These are phyloP conservation scores for Blastocystis sp. DNA, from an alignment of 352 stramenopile species.

Conservation along the genomic window DNA sequence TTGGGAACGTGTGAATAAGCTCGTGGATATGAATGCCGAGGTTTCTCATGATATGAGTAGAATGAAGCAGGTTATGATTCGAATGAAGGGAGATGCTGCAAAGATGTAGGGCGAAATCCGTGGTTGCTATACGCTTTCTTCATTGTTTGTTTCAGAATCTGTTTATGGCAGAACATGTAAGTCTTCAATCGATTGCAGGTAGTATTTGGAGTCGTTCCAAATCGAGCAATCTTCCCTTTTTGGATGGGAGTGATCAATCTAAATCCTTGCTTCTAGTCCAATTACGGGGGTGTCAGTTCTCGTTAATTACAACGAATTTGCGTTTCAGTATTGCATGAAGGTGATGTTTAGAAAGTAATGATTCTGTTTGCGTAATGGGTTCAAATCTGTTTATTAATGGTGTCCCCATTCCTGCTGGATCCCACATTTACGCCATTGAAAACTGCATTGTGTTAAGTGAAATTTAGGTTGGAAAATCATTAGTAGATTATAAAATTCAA, in stretches of 20 bases:
- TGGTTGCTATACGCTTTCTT: conserved; percentile 35
- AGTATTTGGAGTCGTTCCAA: background rate
- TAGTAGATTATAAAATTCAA: background rate
- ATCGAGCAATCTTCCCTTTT: background rate
- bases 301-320: background rate
- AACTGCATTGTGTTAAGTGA: background rate
- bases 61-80: conserved; percentile 70
- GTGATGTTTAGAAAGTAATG: background rate
- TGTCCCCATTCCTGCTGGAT: background rate
- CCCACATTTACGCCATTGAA: background rate
- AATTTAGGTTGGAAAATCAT: too few relatives aligned
- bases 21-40: conserved; percentile 68
- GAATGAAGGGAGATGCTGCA: conserved; percentile 69
- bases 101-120: conserved; percentile 50
- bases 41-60: conserved; percentile 50
- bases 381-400: conserved; percentile 9
- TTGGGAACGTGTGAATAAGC: conserved; percentile 69
- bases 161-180: background rate
- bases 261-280: background rate
- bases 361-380: background rate
- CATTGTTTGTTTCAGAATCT: conserved; percentile 54
- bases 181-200: background rate
- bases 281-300: too few relatives aligned
- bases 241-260: background rate
- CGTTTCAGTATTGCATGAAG: background rate